Conservation (phyloP, 116 monocot genomes). For the Posidonia oceanica region DNA sequence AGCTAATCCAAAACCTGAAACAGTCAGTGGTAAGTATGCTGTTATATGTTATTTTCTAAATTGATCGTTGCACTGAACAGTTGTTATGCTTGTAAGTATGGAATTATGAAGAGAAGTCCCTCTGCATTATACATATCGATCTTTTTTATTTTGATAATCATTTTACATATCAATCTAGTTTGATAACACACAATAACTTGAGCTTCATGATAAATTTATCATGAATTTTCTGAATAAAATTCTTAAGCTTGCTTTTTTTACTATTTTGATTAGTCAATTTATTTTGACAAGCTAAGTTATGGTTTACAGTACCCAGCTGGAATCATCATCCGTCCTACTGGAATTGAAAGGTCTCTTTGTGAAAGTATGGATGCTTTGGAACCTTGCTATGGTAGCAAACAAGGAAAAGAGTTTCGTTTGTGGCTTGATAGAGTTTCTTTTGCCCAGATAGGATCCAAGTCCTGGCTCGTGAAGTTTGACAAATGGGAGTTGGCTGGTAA, state of each 20-base stretch:
- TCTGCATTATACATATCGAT: too few relatives aligned
- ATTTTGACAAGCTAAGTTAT: too few relatives aligned
- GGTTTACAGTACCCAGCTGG: conserved; percentile 34
- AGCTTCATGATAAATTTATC: too few relatives aligned
- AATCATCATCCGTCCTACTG: conserved; percentile 54
- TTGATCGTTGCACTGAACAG: background rate
- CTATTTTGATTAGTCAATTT: too few relatives aligned
- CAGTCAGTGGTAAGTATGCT: conserved; percentile 24
- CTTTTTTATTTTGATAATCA: too few relatives aligned
- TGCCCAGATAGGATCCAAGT: conserved; percentile 39
- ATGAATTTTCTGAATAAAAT: too few relatives aligned
- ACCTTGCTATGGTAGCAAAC: conserved; percentile 44
- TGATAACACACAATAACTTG: too few relatives aligned
- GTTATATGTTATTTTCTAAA: background rate
- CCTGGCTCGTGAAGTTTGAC: conserved; percentile 74
- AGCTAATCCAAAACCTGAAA: conserved; percentile 28
- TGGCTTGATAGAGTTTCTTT: conserved; percentile 72
- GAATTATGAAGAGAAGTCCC: too few relatives aligned
- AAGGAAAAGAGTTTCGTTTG: conserved; percentile 44
- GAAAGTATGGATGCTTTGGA: conserved; percentile 38
- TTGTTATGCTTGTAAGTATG: too few relatives aligned
- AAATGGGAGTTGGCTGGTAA: conserved; percentile 73
- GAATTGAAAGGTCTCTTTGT: conserved; percentile 41
- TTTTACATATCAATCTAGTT: too few relatives aligned
- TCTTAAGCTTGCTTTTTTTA: too few relatives aligned